Base-by-base conservation (phyloP, 495 filamentous ascomycete genomes). In the Annulohypoxylon bovei region DNA sequence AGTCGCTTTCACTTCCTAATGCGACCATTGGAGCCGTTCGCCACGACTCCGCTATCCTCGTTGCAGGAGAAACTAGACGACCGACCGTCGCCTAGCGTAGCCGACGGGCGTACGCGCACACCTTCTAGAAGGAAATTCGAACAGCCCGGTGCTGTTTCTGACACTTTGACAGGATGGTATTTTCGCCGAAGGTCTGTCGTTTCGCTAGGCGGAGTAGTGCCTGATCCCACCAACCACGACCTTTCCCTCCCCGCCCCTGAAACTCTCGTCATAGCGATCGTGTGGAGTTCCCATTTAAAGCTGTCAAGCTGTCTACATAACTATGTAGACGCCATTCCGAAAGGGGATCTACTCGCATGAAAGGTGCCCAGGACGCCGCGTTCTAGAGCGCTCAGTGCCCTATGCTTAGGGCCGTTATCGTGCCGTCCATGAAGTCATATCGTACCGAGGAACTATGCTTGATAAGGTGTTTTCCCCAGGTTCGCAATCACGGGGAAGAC, bases 111-210 rank as follows among this genome's bases (percentile, higher is more conserved):
- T 23, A 61, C 22, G 39, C 25, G 30, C 7, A 25, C 33, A 25
- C 47, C 63, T 71, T 71, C 69, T 71, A 71, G 69, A 71, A 71
- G 63, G 53, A 54, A 67, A 47, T 67, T 63, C 53, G 44, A 67
- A 71, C 35, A 8, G 35, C 59, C 44, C 62, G 46, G 42, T 32
- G 53, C 14, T 32, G n/a, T 44, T 23, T 39, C n/a, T 54, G 47
- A 33, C 18, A 56, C 40, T 8, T 46, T 60, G 23, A 50, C 50
- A 56, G 62, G 20, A 46, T 1, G 35, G 67, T 60, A 67, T 63
- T 71, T 71, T 62, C 62, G 53, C 68, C 68, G 62, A 71, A 49
- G 44, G 42, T 42, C 25, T 49, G 23, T 46, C 30, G 63, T 67
- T 66, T 62, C 59, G 52, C n/a, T 18, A 63, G 16, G 66, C n/a